Evolutionary conservation across 192 early-diverging fungal species (phyloP).

Genomic region (Podila horticola): DNA sequence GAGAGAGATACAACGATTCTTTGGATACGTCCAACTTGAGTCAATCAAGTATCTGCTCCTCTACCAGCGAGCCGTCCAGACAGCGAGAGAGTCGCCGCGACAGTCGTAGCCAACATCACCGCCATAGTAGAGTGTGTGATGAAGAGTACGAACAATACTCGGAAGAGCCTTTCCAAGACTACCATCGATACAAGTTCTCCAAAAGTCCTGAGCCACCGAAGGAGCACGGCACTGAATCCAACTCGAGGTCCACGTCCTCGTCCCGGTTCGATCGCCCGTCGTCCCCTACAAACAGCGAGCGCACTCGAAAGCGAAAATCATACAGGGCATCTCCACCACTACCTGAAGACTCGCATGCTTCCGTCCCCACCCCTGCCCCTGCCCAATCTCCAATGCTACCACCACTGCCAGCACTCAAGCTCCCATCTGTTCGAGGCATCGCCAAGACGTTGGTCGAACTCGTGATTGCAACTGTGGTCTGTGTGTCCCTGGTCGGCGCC

Average conservation of each 20-base stretch:
- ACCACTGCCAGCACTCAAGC: conserved; percentile 19
- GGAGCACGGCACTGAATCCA: neutral
- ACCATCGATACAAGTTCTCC: neutral
- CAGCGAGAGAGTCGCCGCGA: neutral
- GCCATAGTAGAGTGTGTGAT: neutral
- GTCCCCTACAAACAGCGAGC: neutral
- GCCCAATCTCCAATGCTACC: neutral
- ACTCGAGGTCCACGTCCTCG: neutral
- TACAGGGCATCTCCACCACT: neutral
- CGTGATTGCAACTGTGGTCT: conserved; percentile 27
- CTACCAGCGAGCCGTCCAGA: neutral
- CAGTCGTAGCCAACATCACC: neutral
- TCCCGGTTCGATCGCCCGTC: neutral
- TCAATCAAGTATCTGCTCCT: neutral
- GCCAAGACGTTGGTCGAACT: conserved; percentile 29
- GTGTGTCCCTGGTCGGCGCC: conserved; percentile 19
- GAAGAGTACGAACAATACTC: conserved; percentile 2
- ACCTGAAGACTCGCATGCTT: neutral
- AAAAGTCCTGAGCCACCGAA: neutral
- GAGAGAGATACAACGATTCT: neutral
- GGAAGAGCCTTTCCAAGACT: neutral
- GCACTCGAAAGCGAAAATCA: neutral
- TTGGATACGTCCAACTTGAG: too few relatives aligned
- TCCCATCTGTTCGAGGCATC: conserved; percentile 18
- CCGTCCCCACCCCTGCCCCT: neutral